A percentile compares a stretch with the other conserved stretches of the same genome.
phyloP scores from a whole-genome alignment of 768 basidiomycete genomes.

The Boletellus ananas region DNA sequence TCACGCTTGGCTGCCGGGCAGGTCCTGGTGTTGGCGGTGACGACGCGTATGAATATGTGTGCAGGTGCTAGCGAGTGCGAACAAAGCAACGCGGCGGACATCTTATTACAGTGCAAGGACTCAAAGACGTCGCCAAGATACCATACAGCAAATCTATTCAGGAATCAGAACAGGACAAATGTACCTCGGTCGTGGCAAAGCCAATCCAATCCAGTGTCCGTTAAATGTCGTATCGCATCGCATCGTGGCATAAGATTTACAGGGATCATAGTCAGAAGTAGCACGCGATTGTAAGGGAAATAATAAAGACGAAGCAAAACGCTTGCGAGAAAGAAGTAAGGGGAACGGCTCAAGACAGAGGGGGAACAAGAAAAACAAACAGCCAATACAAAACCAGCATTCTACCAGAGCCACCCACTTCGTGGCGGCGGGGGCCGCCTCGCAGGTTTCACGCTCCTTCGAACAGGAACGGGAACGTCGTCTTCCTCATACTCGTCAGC shows the following conservation, averaged over 20 bases:
- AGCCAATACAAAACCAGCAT: slow-evolving; percentile 27
- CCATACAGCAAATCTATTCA: slow-evolving; percentile 2
- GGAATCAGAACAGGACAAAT: neutral
- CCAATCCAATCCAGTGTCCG: slow-evolving; percentile 17
- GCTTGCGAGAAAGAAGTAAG: slow-evolving; percentile 25
- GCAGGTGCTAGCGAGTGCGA: no score
- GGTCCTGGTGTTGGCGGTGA: neutral
- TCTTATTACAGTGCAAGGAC: no score
- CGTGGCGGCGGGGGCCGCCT: slow-evolving; percentile 48
- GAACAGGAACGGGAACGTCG: slow-evolving; percentile 38
- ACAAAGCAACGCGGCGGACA: no score
- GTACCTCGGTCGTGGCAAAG: neutral
- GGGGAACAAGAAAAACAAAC: slow-evolving; percentile 33
- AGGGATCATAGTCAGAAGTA: slow-evolving; percentile 8
- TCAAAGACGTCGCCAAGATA: no score
- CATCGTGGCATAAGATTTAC: slow-evolving; percentile 16
- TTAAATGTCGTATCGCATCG: slow-evolving; percentile 30
- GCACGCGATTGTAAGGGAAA: slow-evolving; percentile 3
- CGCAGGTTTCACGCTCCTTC: slow-evolving; percentile 41
- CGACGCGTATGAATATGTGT: neutral
- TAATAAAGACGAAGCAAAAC: slow-evolving; percentile 18
- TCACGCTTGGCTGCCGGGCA: slow-evolving; percentile 4
- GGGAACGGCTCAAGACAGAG: slow-evolving; percentile 14
- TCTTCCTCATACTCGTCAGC: slow-evolving; percentile 42
- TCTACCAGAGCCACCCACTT: slow-evolving; percentile 57